These are phyloP conservation scores for Dianthus caryophyllus DNA, from an alignment of 148 eudicot species.

Conservation along the genomic window DNA sequence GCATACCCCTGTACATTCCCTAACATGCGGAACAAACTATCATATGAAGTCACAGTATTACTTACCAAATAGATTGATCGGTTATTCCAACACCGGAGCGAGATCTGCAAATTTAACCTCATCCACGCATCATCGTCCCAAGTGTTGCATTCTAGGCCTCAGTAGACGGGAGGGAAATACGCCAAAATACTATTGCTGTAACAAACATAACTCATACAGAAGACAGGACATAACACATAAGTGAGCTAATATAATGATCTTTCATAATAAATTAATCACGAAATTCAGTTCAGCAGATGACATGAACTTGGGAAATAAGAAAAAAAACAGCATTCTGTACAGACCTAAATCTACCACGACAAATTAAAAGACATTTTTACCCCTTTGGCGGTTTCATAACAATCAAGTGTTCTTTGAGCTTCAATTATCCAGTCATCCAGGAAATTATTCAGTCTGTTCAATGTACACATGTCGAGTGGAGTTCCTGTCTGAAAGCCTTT, in stretches of 20 bases:
- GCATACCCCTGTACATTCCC: too few relatives aligned
- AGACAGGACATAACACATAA: not conserved
- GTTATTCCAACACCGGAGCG: too few relatives aligned
- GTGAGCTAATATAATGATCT: not conserved
- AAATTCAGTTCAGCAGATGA: not conserved
- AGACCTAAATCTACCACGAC: conserved; percentile 15
- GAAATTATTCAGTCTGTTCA: conserved; percentile 13
- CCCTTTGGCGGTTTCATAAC: conserved; percentile 1
- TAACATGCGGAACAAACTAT: too few relatives aligned
- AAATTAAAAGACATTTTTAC: conserved; percentile 19
- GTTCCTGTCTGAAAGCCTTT: conserved; percentile 17
- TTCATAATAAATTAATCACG: not conserved
- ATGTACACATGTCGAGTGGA: conserved; percentile 2
- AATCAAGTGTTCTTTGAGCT: conserved; percentile 8
- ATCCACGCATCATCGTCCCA: too few relatives aligned
- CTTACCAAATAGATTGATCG: too few relatives aligned
- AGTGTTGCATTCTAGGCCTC: not conserved
- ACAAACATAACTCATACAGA: not conserved
- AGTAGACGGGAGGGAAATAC: not conserved
- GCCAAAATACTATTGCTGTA: too few relatives aligned
- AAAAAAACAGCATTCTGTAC: not conserved
- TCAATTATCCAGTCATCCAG: conserved; percentile 20
- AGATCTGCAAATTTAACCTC: too few relatives aligned
- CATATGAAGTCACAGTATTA: too few relatives aligned
- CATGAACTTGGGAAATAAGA: not conserved